Base-by-base conservation (phyloP, 805 yeast species). In the Grigorovia humatica region DNA sequence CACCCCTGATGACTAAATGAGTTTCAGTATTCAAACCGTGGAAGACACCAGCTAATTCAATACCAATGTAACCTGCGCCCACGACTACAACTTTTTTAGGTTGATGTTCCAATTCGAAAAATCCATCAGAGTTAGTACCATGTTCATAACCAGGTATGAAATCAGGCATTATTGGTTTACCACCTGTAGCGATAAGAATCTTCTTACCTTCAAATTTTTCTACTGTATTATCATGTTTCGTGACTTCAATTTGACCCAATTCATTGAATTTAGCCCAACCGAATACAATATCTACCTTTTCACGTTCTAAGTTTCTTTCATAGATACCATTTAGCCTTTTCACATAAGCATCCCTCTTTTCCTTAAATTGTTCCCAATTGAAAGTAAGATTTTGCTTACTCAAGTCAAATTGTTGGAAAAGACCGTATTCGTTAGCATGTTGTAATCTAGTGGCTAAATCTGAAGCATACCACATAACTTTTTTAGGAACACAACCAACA, bases 401-500 rank as follows among this genome's bases (percentile, higher is more conserved):
- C 50, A 70, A 60, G n/a, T 74, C 69, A 20, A 77, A 71, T 52
- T 78, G 80, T 46, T 80, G 81, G 50, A 72, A 76, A 58, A 93
- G 83, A 0, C 96, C 96, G 66, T 91, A 93, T 56, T 85, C 88
- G 57, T 78, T 73, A 54, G 96, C 95, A 47, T 87, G 83, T 44
- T 75, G 71, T 54, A 85, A 73, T 63, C 81, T 83, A 56, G 79
- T 78, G 18, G 97, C 97, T 67, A 88, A 70, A 61, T 90, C 96
- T 32, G 93, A 82, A 11, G 97, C 96, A 61, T 90, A 84, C 99
- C 99, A 93, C 97, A 93, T 90, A 46, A 93, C 88, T 68, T 93
- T 93, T 76, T 93, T 93, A 47, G 99, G 99, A 48, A 93, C 99
- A 76, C 99, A 93, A 19, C 99, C 99, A 45, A 91, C 98, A 67